A percentile compares a stretch with the other conserved stretches of the same genome.
phyloP scores from a whole-genome alignment of 2,329 filamentous ascomycete species.

The Fusarium sp. region DNA sequence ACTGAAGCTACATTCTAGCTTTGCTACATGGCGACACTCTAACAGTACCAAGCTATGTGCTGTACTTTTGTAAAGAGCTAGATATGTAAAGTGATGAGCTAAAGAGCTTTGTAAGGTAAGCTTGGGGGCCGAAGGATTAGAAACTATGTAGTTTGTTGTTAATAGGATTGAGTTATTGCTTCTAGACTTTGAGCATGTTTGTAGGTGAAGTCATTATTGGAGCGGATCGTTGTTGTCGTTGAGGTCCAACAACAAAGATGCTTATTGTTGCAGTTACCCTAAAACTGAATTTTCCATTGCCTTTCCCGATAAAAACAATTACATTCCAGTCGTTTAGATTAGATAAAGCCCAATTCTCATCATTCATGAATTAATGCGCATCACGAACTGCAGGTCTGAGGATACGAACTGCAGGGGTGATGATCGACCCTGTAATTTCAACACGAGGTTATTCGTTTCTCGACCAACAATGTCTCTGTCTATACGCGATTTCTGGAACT shows the following conservation, averaged over 20 bases:
- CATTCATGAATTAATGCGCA: neutral
- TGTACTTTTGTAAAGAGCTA: neutral
- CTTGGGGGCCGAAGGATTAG: neutral
- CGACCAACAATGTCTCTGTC: neutral
- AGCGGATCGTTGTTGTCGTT: neutral
- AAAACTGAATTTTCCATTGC: neutral
- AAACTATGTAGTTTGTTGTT: neutral
- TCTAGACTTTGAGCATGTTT: neutral
- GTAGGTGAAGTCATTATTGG: neutral
- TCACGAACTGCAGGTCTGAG: constrained; percentile 1
- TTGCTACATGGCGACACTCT: neutral
- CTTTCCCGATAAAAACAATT: neutral
- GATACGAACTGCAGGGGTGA: constrained; percentile 12
- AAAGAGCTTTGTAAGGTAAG: neutral
- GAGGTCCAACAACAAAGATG: neutral
- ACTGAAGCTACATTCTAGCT: neutral
- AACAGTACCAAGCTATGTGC: neutral
- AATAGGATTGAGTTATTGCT: neutral
- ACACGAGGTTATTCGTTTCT: neutral
- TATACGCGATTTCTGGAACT: neutral
- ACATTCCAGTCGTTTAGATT: neutral
- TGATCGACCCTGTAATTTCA: constrained; percentile 1
- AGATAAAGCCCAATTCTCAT: neutral
- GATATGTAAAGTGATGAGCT: neutral
- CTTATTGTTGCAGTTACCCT: neutral